These are phyloP conservation scores for Trichophyton benhamiae DNA, from an alignment of 2,329 filamentous ascomycete species.

Conservation along the genomic window DNA sequence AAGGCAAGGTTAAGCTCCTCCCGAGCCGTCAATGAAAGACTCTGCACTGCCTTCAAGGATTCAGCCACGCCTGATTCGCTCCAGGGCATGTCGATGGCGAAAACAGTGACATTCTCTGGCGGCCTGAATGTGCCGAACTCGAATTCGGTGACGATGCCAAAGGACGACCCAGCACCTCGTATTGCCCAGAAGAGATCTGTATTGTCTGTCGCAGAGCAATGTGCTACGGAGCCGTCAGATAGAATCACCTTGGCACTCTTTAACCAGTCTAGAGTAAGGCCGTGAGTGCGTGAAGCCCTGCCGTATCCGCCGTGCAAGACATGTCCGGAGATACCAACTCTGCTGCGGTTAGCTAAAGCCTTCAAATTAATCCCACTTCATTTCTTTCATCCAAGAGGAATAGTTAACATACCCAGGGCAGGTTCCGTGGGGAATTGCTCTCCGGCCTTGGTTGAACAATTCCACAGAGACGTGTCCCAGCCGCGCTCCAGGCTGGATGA, in stretches of 20 bases:
- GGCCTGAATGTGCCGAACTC: conserved; percentile 26
- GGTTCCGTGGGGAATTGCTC: conserved; percentile 19
- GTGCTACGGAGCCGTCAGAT: conserved; percentile 31
- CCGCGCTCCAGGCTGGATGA: conserved; percentile 17
- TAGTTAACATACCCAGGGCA: conserved; percentile 12
- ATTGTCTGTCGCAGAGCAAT: conserved; percentile 22
- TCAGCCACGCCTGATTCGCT: conserved; percentile 34
- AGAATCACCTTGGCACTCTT: conserved; percentile 37
- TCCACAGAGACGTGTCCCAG: conserved; percentile 18
- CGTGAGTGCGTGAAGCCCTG: conserved; percentile 34
- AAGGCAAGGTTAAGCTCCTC: conserved; percentile 47
- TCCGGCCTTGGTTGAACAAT: conserved; percentile 13
- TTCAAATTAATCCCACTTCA: neutral
- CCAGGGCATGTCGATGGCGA: conserved; percentile 42
- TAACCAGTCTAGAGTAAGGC: conserved; percentile 39
- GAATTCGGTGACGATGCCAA: conserved; percentile 39
- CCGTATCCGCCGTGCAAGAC: conserved; percentile 19
- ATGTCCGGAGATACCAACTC: conserved; percentile 20
- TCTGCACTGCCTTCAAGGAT: conserved; percentile 43
- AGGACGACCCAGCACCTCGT: conserved; percentile 42
- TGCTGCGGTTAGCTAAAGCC: neutral
- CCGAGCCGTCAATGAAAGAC: conserved; percentile 40
- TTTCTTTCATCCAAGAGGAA: neutral
- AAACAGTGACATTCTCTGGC: conserved; percentile 25
- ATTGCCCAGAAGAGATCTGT: conserved; percentile 43